Evolutionary conservation across 148 eudicot genomes (phyloP), one percentile per base, ranked within the genome.

Genomic region (Diospyros kaki): DNA sequence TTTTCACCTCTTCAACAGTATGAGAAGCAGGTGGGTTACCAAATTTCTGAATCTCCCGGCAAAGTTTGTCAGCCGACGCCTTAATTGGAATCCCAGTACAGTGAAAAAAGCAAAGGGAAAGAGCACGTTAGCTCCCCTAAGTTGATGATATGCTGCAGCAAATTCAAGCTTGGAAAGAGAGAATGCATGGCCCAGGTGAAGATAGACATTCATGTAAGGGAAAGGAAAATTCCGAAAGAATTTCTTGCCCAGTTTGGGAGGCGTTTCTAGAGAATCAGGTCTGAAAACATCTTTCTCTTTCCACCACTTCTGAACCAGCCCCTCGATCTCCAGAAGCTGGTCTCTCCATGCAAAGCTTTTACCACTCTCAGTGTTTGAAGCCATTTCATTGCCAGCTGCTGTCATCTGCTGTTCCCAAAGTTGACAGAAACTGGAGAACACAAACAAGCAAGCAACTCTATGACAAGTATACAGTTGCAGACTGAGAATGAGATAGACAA

Each of bases 61-160:
- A 69, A 71, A 90, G 89, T 67, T 86, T 90, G 81, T 90, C 95
- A 5, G 95, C 95, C 56, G 95, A 86, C n/a, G 95, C 95, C 81
- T 88, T 88, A 72, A 90, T 90, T 53, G 95, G 95, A 92, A 90
- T 90, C 18, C 95, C 95, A 17, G 92, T 90, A 72, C 89, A 88
- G 72, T 90, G 95, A 75, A 90, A 28, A 28, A 90, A 52, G 81
- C 95, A 79, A 90, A 90, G n/a, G 95, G 95, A 73, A 90, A 81
- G 41, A 90, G 88, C 4, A 90, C 92, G 67, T 87, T 90, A 51
- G 89, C 92, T 61, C 95, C 95, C 69, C 81, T 88, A 75, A 90
- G 71, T 69, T 92, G 82, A 75, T 88, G 92, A 77, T 77, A 90
- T 7, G 92, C 85, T 44, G 95, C 85, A 66, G 90, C 92, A 82